Conservation (phyloP, 2,329 filamentous ascomycete genomes). For the Stemphylium beticola region DNA sequence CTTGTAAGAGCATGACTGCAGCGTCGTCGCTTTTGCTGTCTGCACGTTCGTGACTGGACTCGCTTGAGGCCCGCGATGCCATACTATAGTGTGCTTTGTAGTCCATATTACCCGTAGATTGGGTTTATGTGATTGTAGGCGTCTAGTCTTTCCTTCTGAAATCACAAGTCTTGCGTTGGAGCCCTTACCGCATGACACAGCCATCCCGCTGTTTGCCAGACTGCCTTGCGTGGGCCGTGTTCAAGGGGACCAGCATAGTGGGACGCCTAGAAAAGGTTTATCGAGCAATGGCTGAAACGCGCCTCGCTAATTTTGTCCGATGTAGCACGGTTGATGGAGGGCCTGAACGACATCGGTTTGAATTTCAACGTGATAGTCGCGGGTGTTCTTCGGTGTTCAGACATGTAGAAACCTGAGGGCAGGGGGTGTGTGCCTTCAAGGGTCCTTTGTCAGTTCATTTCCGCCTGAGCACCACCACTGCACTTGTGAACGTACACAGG, state of each 20-base stretch:
- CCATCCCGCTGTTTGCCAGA: background rate
- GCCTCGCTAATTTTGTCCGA: background rate
- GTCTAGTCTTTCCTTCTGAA: background rate
- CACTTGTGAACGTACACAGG: no score
- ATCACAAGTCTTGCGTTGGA: background rate
- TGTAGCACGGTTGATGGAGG: background rate
- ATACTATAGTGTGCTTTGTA: background rate
- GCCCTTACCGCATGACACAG: background rate
- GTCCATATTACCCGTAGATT: background rate
- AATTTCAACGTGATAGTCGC: no score
- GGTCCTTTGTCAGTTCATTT: no score
- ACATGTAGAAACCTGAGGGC: no score
- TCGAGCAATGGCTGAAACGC: background rate
- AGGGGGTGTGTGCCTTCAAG: no score
- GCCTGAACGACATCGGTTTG: background rate
- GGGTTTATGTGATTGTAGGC: background rate
- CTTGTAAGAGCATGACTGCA: background rate
- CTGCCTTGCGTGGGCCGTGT: background rate
- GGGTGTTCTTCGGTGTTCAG: no score
- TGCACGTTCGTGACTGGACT: background rate
- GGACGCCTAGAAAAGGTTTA: background rate
- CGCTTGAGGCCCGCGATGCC: background rate
- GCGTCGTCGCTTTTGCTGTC: background rate
- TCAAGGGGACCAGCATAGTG: background rate
- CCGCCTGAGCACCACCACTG: no score